Conservation (phyloP, 2,329 filamentous ascomycete species). For the Arthrobotrys sphaeroides region DNA sequence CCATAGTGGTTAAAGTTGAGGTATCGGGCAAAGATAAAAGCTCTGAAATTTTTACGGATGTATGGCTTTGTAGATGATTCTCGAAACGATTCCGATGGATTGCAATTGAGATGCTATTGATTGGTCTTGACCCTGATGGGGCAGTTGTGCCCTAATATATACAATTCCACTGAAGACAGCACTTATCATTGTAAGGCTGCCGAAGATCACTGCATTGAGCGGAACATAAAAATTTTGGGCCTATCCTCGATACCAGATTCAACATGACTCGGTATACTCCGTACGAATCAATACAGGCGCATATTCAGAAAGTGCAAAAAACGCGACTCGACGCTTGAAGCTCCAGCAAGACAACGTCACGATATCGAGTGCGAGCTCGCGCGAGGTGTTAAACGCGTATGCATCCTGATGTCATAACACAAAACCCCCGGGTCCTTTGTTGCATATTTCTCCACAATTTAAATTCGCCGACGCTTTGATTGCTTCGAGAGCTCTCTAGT, state of each 20-base stretch:
- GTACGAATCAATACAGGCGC: too few relatives aligned
- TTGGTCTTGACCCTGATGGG: background rate
- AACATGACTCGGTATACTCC: background rate
- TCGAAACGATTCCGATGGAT: background rate
- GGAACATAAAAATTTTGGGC: background rate
- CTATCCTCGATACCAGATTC: too few relatives aligned
- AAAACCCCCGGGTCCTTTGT: background rate
- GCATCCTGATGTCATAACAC: slow-evolving; percentile 23
- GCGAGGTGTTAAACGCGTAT: background rate
- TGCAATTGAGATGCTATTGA: slow-evolving; percentile 1
- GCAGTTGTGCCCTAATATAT: background rate
- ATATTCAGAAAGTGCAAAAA: background rate
- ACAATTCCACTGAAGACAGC: background rate
- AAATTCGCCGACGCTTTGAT: background rate
- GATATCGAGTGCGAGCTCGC: background rate
- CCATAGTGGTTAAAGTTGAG: background rate
- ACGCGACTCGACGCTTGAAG: background rate
- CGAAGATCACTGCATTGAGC: background rate
- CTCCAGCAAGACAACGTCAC: background rate
- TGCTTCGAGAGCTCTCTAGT: background rate
- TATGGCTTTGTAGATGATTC: background rate
- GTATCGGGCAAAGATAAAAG: background rate
- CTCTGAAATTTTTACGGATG: background rate
- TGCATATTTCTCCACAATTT: background rate
- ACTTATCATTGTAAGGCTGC: too few relatives aligned